Evolutionary conservation across 2,329 filamentous ascomycete genomes (phyloP), one percentile per base, ranked within the genome.

Genomic region (Paramyrothecium sp.): DNA sequence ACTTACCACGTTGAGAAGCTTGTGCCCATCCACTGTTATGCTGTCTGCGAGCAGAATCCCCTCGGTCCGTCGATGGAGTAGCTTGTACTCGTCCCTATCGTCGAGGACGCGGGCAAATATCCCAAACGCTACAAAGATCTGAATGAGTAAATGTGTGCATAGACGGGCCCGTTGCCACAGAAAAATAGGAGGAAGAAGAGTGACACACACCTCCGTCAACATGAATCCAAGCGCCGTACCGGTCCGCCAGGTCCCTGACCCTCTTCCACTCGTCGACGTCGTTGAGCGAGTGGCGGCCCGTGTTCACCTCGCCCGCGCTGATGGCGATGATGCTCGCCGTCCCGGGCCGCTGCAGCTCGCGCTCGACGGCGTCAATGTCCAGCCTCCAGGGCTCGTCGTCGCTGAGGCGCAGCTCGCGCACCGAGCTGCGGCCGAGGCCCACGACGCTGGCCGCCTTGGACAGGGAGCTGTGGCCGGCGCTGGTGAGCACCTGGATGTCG

Each of bases 271-370:
- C 86, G 3, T 80, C 77, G 72, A 62, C 1, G 77, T 83, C 33
- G 81, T 90, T 26, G 20, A 75, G 63, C 3, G 91, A 89, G 70
- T 92, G 97, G 5, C 87, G 80, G 1, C 93, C 92, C 0, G 92
- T 96, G 65, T 98, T 97, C 26, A 97, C 91, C 74, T 98, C 94
- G 1, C 91, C 91, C 7, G 89, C 90, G 47, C 91, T 93, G n/a
- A 97, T 75, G 4, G 83, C 86, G 41, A 97, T 85, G 59, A 97
- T 91, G 53, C 82, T 89, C n/a, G 83, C 89, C 13, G 83, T 80
- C 3, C 81, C 81, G 0, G 64, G 63, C 38, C 70, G 73, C 56
- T 63, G 68, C 17, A 96, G 75, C 56, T 85, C 81, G 50, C 71
- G 71, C 70, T 91, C 86, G 2, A 97, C 76, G 3, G 77, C 77